Conservation (phyloP, 208 protist species). For the Leishmania braziliensis region DNA sequence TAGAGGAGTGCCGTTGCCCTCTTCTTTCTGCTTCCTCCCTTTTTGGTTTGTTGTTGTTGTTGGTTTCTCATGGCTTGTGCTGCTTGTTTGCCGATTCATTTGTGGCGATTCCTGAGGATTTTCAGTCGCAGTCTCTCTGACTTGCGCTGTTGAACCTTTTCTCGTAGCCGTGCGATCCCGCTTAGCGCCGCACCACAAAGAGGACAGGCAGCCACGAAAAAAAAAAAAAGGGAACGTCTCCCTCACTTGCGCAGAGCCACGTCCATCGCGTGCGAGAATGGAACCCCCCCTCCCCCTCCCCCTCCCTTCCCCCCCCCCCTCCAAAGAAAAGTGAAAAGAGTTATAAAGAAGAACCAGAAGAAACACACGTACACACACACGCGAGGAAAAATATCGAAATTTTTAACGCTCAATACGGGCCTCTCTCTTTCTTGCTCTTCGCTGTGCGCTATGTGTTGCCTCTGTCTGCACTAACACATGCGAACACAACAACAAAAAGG, state of each 20-base stretch:
- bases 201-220: not conserved
- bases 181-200: no score
- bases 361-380: not conserved
- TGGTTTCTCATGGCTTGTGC: not conserved
- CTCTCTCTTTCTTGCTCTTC: no score
- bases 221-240: not conserved
- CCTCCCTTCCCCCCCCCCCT: not conserved
- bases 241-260: no score
- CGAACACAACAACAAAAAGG: not conserved
- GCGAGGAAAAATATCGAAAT: not conserved
- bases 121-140: no score
- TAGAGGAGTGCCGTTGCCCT: not conserved
- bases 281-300: no score
- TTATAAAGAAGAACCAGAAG: not conserved
- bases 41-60: not conserved
- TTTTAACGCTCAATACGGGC: no score
- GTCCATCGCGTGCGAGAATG: no score
- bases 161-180: no score
- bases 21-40: not conserved
- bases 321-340: not conserved
- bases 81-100: not conserved
- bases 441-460: not conserved
- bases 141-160: no score
- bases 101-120: no score
- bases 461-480: not conserved